phyloP scores from a whole-genome alignment of 1,284 basidiomycete species.

The Hemileia vastatrix region DNA sequence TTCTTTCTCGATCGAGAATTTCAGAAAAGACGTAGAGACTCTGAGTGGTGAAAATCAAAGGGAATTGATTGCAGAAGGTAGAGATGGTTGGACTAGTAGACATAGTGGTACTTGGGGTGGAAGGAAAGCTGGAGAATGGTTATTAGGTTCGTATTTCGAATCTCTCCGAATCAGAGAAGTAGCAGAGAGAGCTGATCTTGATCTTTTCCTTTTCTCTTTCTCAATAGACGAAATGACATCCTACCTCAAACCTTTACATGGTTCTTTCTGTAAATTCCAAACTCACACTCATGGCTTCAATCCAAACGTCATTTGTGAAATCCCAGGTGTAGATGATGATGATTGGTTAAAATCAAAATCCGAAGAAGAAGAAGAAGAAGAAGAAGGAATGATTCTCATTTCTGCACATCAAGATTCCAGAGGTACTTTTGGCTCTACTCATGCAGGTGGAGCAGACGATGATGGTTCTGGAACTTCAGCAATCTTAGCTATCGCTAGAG shows the following conservation, averaged over 20 bases:
- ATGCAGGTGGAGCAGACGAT: slow-evolving; percentile 33
- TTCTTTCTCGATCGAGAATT: slow-evolving; percentile 16
- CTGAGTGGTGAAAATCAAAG: slow-evolving; percentile 28
- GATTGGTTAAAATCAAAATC: too few relatives aligned
- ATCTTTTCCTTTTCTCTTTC: not conserved
- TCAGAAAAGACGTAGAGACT: slow-evolving; percentile 26
- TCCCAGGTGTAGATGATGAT: slow-evolving; percentile 4
- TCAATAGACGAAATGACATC: not conserved
- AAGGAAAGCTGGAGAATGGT: slow-evolving; percentile 27
- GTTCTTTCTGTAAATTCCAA: not conserved
- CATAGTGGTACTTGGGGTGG: slow-evolving; percentile 32
- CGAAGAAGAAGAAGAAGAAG: not conserved
- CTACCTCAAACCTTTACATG: not conserved
- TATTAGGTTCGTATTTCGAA: slow-evolving; percentile 24
- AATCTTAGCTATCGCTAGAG: slow-evolving; percentile 53
- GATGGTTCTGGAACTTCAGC: slow-evolving; percentile 32
- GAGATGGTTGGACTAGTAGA: slow-evolving; percentile 25
- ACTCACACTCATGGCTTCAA: too few relatives aligned
- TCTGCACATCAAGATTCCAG: slow-evolving; percentile 34
- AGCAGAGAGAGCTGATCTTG: not conserved
- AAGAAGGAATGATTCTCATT: slow-evolving; percentile 27
- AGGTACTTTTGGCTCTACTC: slow-evolving; percentile 30
- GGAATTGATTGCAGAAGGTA: not conserved
- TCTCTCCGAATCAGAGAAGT: slow-evolving; percentile 8
- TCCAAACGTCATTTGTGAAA: slow-evolving; percentile 32